A percentile compares a stretch with the other conserved stretches of the same genome.
Evolutionary conservation across 2,329 filamentous ascomycete species (phyloP).

Genomic region (Bipolaris gigantea): DNA sequence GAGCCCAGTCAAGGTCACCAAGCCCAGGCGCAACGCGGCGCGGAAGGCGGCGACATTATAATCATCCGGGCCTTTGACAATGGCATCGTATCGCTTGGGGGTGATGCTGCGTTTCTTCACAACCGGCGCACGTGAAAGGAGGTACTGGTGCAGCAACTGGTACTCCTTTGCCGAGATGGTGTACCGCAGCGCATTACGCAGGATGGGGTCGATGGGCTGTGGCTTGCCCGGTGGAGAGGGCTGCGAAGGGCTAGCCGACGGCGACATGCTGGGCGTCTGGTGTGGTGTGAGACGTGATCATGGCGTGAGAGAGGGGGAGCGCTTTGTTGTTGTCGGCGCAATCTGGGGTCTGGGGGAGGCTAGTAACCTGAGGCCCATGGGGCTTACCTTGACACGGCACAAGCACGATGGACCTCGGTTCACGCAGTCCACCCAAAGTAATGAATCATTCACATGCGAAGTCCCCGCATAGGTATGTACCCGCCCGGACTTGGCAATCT

Average conservation of each 20-base stretch:
- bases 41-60: conserved; percentile 54
- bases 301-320: conserved; percentile 16
- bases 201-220: conserved; percentile 63
- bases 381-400: not conserved
- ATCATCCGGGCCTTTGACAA: conserved; percentile 52
- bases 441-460: conserved; percentile 9
- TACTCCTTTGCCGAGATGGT: conserved; percentile 84
- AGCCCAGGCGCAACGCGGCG: conserved; percentile 50
- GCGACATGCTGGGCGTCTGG: conserved; percentile 37
- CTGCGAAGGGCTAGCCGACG: conserved; percentile 35
- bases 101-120: conserved; percentile 58
- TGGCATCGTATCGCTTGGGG: conserved; percentile 56
- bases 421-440: not conserved
- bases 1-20: conserved; percentile 48
- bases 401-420: conserved; percentile 12
- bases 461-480: not conserved
- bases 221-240: conserved; percentile 33
- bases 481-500: not conserved
- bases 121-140: conserved; percentile 71
- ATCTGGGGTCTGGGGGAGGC: conserved; percentile 13
- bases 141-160: conserved; percentile 77
- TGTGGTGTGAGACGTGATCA: conserved; percentile 16
- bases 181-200: conserved; percentile 84
- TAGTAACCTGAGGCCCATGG: conserved; percentile 1
- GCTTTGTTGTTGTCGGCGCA: not conserved